Evolutionary conservation across 768 basidiomycete genomes (phyloP).

Genomic region (Chiua virens): DNA sequence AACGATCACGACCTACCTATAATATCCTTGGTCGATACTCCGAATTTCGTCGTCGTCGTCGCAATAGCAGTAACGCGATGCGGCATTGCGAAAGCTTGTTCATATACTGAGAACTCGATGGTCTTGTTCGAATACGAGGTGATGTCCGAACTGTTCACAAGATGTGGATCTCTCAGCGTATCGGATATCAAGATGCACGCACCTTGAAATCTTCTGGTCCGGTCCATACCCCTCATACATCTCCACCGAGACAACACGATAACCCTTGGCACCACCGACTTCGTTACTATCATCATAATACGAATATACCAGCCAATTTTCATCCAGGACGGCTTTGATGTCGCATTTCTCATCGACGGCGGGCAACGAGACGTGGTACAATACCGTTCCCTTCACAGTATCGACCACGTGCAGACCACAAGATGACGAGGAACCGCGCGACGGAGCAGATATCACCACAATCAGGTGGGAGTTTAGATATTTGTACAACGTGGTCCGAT

Average conservation of each 20-base stretch:
- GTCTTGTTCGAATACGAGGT: conserved; percentile 56
- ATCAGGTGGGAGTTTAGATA: conserved; percentile 85
- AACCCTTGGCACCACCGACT: conserved; percentile 56
- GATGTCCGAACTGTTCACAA: conserved; percentile 45
- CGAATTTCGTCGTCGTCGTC: conserved; percentile 82
- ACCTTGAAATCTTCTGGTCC: conserved; percentile 77
- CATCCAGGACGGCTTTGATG: conserved; percentile 66
- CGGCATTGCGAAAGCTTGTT: conserved; percentile 72
- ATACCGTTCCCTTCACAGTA: conserved; percentile 67
- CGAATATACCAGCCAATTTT: conserved; percentile 93
- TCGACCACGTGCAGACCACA: conserved; percentile 83
- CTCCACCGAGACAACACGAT: conserved; percentile 79
- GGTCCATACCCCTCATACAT: conserved; percentile 74
- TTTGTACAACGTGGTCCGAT: conserved; percentile 90
- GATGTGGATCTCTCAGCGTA: neutral
- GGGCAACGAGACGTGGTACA: conserved; percentile 67
- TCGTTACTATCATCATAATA: conserved; percentile 68
- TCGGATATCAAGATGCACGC: conserved; percentile 27
- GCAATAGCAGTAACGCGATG: conserved; percentile 66
- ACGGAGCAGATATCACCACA: conserved; percentile 57
- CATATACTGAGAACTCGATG: conserved; percentile 54
- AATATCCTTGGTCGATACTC: conserved; percentile 83
- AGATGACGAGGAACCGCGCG: conserved; percentile 10
- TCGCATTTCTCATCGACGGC: conserved; percentile 49
- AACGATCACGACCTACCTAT: conserved; percentile 56